Base-by-base conservation (phyloP, 1,284 basidiomycete genomes). In the Hymenochaete sp. region DNA sequence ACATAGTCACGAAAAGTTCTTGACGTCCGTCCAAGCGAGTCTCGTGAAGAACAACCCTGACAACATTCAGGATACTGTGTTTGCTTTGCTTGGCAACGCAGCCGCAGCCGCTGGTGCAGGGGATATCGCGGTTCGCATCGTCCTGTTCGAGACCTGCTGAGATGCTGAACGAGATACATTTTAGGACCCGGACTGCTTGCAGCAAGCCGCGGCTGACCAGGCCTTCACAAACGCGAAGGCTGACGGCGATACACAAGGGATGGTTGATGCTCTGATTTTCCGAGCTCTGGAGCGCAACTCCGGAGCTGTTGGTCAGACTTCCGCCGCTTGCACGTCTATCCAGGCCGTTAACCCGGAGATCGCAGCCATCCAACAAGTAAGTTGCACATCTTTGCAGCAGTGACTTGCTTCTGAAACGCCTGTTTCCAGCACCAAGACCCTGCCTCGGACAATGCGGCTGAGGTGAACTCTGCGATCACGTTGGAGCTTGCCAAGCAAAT, bases 171-270 rank as follows among this genome's bases (percentile, higher is more conserved):
- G 14, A 16, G n/a, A n/a, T n/a, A n/a, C n/a, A 5, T 8, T 6
- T 35, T n/a, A 77, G 74, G 72, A 82, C 56, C 59, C 71, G 14
- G 73, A 73, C 48, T 84, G 81, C 60, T 67, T 82, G 27, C 80
- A 82, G 57, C 75, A 78, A 62, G 75, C 71, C 1, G 70, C 69
- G 11, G 77, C 77, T 37, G 79, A 81, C 56, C 76, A 75, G 56
- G 79, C 79, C 0, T 82, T 82, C 66, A 80, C 78, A 22, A 82
- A 82, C 55, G 78, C 80, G 31, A 83, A 82, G 61, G 72, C 73
- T 3, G 71, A 67, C 2, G 67, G 68, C 10, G 73, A 82, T 54
- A 62, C 78, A 29, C 63, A 70, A 27, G 77, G 75, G 22, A 70
- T 72, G 67, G 72, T 75, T 26, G 70, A 67, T 46, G 78, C 80